Evolutionary conservation across 139 green algal species (phyloP).

Genomic region (Chlamydomonas sp.): DNA sequence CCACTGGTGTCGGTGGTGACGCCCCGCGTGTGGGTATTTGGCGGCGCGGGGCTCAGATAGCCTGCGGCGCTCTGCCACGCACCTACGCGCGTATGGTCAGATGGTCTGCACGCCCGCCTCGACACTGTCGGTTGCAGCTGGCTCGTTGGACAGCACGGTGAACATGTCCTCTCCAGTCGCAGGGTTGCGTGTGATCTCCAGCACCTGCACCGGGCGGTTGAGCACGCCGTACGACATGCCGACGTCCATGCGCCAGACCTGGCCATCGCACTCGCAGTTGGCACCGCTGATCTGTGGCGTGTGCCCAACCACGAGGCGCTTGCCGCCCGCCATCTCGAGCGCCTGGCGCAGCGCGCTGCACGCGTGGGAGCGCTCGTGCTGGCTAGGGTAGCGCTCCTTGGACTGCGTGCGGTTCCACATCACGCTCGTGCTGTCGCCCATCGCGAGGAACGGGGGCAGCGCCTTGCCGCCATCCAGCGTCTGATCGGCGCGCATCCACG

Average conservation of each 20-base stretch:
- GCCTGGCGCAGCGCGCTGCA: conserved; percentile 49
- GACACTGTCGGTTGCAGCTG: too few species aligned
- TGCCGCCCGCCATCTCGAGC: conserved; percentile 49
- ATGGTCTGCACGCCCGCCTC: too few species aligned
- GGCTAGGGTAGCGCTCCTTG: conserved; percentile 47
- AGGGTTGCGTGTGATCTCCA: too few species aligned
- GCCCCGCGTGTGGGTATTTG: too few species aligned
- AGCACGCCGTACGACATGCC: conserved; percentile 84
- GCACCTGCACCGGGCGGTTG: conserved; percentile 51
- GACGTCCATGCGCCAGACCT: conserved; percentile 86
- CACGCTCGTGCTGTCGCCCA: conserved; percentile 71
- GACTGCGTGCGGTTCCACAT: conserved; percentile 84
- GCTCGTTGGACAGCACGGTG: too few species aligned
- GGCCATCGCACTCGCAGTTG: conserved; percentile 78
- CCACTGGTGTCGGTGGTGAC: too few species aligned
- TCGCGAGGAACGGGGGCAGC: conserved; percentile 75
- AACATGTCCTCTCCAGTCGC: too few species aligned
- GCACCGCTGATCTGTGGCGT: conserved; percentile 77
- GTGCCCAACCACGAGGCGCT: conserved; percentile 82
- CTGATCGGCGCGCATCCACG: conserved; percentile 74
- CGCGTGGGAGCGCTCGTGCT: conserved; percentile 56
- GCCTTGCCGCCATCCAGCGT: conserved; percentile 36
- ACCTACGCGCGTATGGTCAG: too few species aligned
- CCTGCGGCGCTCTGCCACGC: too few species aligned
- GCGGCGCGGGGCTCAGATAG: too few species aligned